Evolutionary conservation across 495 filamentous ascomycete species (phyloP).

Genomic region (Aspergillus hancockii): DNA sequence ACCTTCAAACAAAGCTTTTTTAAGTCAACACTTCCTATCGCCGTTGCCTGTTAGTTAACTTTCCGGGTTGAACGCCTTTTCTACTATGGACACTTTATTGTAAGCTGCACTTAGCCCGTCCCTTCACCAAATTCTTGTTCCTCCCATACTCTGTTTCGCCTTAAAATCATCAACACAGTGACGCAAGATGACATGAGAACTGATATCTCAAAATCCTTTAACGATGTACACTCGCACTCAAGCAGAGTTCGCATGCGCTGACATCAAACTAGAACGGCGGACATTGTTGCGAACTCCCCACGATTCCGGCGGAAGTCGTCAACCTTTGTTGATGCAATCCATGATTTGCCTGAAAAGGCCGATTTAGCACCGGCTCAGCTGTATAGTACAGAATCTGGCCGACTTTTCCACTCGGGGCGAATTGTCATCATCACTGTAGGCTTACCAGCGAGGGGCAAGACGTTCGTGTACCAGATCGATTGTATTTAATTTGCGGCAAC

Average conservation of each 20-base stretch:
- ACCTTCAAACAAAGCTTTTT: too few relatives aligned
- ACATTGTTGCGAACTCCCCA: slow-evolving; percentile 83
- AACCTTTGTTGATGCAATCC: slow-evolving; percentile 96
- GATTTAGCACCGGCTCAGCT: slow-evolving; percentile 94
- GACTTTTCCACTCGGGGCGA: slow-evolving; percentile 93
- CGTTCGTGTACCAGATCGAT: slow-evolving; percentile 54
- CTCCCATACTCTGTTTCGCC: not conserved
- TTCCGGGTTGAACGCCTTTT: slow-evolving; percentile 1
- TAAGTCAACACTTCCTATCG: not conserved
- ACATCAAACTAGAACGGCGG: slow-evolving; percentile 62
- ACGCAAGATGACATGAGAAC: not conserved
- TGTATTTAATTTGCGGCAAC: slow-evolving; percentile 1
- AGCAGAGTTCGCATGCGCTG: slow-evolving; percentile 8
- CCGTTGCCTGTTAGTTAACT: not conserved
- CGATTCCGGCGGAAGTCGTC: slow-evolving; percentile 84
- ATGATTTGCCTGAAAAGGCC: slow-evolving; percentile 82
- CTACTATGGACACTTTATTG: slow-evolving; percentile 77
- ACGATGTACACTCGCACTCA: not conserved
- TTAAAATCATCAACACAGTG: not conserved
- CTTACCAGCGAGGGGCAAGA: slow-evolving; percentile 94
- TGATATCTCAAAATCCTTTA: not conserved
- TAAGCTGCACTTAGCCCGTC: slow-evolving; percentile 43
- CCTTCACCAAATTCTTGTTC: not conserved
- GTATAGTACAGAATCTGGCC: slow-evolving; percentile 95
- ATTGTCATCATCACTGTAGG: slow-evolving; percentile 98